Base-by-base conservation (phyloP, 2,329 filamentous ascomycete genomes). In the Phoma sp. region DNA sequence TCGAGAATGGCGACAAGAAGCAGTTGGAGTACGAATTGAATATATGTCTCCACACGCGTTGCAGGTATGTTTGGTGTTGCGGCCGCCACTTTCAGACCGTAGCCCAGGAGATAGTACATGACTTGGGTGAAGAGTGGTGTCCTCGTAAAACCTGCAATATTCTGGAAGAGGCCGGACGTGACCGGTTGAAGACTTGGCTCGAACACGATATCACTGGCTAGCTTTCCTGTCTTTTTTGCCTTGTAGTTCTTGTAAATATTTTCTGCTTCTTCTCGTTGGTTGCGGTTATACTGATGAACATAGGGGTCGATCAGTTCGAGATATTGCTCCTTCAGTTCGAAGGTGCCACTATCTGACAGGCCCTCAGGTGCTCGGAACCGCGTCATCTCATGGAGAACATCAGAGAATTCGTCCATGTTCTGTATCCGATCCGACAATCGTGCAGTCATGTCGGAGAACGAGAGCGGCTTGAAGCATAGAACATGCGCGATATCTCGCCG, bases 231-330 rank as follows among this genome's bases (percentile, higher is more conserved):
- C 76, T 90, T 92, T 77, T 92, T 92, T 10, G 92, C 91, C 80
- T 95, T 87, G 81, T 91, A 89, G 68, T 89, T 88, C 66, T 89
- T 92, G 78, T 95, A 97, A 3, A 92, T 89, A 63, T 85, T 88
- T 75, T 99, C 95, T 0, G 94, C 92, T 74, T 99, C 95, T 71
- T 99, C 95, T 45, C 95, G 86, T 74, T 98, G 94, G 68, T 99
- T 99, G 72, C 96, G 96, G 69, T 88, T 96, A 75, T 96, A 99
- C 71, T 98, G 92, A 6, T 93, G 90, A 69, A 93, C 95, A 73
- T 97, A 99, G 0, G 96, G 95, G 72, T 99, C 96, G 45, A 99
- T 87, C 41, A 96, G 85, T 64, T 94, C 90, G 35, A 97, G 84
- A 66, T 88, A 95, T 57, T 96, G 86, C 4, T 90, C 86, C 71